These are phyloP conservation scores for Alternaria sp. DNA, from an alignment of 2,329 filamentous ascomycete species.

Conservation along the genomic window DNA sequence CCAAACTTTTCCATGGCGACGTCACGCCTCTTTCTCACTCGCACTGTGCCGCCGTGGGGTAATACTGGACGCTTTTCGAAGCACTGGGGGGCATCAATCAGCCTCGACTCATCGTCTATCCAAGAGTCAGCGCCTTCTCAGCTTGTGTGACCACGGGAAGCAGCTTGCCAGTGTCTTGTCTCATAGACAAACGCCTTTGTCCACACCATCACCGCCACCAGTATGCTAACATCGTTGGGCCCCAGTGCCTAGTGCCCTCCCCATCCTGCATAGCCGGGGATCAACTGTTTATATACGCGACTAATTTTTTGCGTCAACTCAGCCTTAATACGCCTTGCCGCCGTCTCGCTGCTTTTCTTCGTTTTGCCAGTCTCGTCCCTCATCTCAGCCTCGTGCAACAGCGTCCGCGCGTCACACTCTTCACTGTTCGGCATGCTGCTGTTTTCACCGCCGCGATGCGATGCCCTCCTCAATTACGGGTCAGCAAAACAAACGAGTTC, in stretches of 20 bases:
- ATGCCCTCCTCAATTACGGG: conserved; percentile 19
- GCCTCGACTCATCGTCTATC: background rate
- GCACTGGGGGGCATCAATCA: background rate
- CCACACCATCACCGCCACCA: conserved; percentile 34
- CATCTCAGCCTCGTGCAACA: conserved; percentile 9
- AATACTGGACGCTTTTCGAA: background rate
- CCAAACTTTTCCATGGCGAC: conserved; percentile 18
- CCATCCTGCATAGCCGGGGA: conserved; percentile 31
- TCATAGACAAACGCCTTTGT: conserved; percentile 22
- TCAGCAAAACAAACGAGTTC: conserved; percentile 23
- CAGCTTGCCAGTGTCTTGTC: conserved; percentile 22
- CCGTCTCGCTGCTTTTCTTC: conserved; percentile 18
- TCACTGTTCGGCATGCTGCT: conserved; percentile 36
- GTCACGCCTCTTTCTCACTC: conserved; percentile 15
- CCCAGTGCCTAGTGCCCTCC: conserved; percentile 21
- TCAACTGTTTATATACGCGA: conserved; percentile 21
- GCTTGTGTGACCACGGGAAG: conserved; percentile 21
- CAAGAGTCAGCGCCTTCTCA: conserved; percentile 9
- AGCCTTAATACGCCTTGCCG: conserved; percentile 22
- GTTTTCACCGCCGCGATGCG: conserved; percentile 35
- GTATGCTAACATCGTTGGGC: conserved; percentile 31
- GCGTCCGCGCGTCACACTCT: conserved; percentile 19
- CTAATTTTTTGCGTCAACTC: conserved; percentile 16
- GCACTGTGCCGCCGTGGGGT: conserved; percentile 12
- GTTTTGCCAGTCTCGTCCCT: conserved; percentile 13